Conservation (phyloP, 768 basidiomycete species). For the Collybia mongolica region DNA sequence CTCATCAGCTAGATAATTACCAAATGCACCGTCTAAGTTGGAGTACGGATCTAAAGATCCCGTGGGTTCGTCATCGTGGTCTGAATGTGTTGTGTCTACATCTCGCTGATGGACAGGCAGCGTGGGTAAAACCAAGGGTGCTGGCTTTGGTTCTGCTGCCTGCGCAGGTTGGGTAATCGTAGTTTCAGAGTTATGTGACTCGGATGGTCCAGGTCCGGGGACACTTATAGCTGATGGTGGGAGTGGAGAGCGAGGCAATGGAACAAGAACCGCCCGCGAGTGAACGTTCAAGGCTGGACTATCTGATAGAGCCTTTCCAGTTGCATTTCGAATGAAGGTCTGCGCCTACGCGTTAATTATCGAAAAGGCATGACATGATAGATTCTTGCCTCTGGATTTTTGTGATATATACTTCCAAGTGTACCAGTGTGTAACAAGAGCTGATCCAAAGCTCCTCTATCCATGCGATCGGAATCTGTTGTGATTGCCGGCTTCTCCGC, state of each 20-base stretch:
- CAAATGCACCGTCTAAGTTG: conserved; percentile 75
- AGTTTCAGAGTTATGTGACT: conserved; percentile 32
- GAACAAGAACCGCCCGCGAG: conserved; percentile 71
- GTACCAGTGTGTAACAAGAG: conserved; percentile 92
- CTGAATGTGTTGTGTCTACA: conserved; percentile 22
- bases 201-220: conserved; percentile 62
- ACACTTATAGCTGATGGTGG: conserved; percentile 47
- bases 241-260: conserved; percentile 52
- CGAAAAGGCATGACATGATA: background rate
- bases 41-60: conserved; percentile 73
- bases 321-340: conserved; percentile 93
- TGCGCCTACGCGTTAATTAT: conserved; percentile 23
- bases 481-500: conserved; percentile 94
- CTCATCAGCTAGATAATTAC: conserved; percentile 68
- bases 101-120: conserved; percentile 20
- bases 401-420: conserved; percentile 95
- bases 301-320: conserved; percentile 79
- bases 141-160: conserved; percentile 26
- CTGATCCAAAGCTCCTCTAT: conserved; percentile 93
- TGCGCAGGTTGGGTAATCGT: conserved; percentile 18
- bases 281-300: conserved; percentile 87
- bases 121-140: conserved; percentile 28
- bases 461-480: conserved; percentile 98
- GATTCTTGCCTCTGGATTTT: conserved; percentile 81
- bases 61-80: conserved; percentile 38